A percentile compares a stretch with the other conserved stretches of the same genome.
phyloP scores from a whole-genome alignment of 106 monocot species.

The Apostasia ramifera region DNA sequence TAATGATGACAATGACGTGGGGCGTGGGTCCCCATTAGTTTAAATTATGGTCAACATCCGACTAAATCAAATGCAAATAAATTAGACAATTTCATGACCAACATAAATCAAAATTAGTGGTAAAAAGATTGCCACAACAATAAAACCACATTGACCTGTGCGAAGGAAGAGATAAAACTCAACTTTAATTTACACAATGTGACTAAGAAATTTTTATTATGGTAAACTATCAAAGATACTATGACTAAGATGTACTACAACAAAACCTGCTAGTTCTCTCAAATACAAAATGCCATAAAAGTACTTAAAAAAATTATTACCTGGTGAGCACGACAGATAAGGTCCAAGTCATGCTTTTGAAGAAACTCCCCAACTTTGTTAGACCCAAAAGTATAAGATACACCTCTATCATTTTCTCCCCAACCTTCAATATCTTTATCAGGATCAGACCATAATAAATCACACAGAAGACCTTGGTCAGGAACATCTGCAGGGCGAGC shows the following conservation, averaged over 20 bases:
- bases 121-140: too few species aligned
- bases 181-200: too few species aligned
- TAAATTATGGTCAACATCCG: too few species aligned
- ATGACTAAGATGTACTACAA: not conserved
- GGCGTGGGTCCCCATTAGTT: too few species aligned
- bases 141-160: too few species aligned
- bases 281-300: too few species aligned
- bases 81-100: too few species aligned
- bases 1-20: too few species aligned
- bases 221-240: not conserved
- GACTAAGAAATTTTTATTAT: not conserved
- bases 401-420: slow-evolving; percentile 13
- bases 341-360: slow-evolving; percentile 11
- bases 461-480: slow-evolving; percentile 9
- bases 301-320: not conserved
- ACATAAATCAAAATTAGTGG: too few species aligned
- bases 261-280: not conserved
- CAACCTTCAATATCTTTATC: slow-evolving; percentile 15
- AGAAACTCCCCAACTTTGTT: slow-evolving; percentile 11
- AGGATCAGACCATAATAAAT: slow-evolving; percentile 11
- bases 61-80: too few species aligned
- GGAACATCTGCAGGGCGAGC: slow-evolving; percentile 10
- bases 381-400: slow-evolving; percentile 9
- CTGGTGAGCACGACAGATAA: slow-evolving; percentile 11
- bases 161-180: too few species aligned